Base-by-base conservation (phyloP, 1,139 yeast genomes). In the Scheffersomyces quercinus region DNA sequence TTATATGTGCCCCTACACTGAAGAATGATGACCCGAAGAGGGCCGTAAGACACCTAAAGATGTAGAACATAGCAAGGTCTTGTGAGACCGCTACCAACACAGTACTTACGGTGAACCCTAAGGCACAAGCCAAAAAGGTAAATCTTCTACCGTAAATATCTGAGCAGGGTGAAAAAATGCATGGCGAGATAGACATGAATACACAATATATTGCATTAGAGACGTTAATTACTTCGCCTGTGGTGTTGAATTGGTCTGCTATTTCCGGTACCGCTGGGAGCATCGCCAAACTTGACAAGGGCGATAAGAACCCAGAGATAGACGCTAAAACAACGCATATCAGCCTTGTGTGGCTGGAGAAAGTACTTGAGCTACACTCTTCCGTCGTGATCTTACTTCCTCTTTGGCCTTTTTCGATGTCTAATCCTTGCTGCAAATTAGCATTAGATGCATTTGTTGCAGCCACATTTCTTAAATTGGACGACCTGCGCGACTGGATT, bases 1-100 rank as follows among this genome's bases (percentile, higher is more conserved):
- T 61, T 29, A 74, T 64, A 33, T 67, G 65, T 9, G 77, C 78
- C 5, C 79, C 80, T 20, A 75, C 63, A 34, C 75, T 61, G 54
- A 77, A 77, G 44, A 77, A 77, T 0, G 80, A 69, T 1, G 82
- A 76, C 3, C 82, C 83, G 52, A 74, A 74, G n/a, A 79, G 51
- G 0, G 79, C 82, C 12, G 74, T 60, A 5, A 68, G 40, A 4
- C 75, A 67, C 48, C 83, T 59, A 47, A 77, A 77, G 0, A 78
- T 60, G 46, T 62, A 72, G 51, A 77, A 79, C 79, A 76, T 77
- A 5, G 78, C 73, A 38, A 79, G 53, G 50, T 79, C 69, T 35
- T 65, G 75, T 2, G 81, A 69, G 2, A 72, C 66, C 0, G 77
- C 81, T 4, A 73, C 74, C 6, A 75, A 50, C 1, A 68, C 52